phyloP scores from a whole-genome alignment of 139 green algal genomes.

The Tetradesmus lagerheimii region DNA sequence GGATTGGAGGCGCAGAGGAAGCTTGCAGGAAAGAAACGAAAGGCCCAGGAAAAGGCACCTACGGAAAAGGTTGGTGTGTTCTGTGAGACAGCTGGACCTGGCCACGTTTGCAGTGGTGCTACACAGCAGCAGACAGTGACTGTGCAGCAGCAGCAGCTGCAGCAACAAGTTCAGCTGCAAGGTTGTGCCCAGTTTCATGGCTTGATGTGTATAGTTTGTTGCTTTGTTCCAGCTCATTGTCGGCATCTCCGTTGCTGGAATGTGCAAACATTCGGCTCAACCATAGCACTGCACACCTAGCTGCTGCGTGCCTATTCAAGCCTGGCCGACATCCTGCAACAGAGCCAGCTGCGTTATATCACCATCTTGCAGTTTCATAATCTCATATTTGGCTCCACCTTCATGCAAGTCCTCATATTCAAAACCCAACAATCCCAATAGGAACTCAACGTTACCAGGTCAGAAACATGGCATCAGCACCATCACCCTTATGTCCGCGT shows the following conservation, averaged over 20 bases:
- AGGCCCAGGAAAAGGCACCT: slow-evolving; percentile 12
- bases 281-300: neutral
- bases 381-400: no score
- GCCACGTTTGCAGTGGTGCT: neutral
- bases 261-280: no score
- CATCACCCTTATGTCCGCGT: no score
- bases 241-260: neutral
- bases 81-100: no score
- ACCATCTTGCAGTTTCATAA: no score
- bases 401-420: no score
- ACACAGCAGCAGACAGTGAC: neutral
- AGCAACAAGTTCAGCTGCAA: no score
- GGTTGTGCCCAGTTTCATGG: neutral
- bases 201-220: neutral
- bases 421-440: no score
- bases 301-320: neutral
- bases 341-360: no score
- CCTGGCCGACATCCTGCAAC: neutral
- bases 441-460: no score
- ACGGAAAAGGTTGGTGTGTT: slow-evolving; percentile 17
- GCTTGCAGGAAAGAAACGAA: slow-evolving; percentile 10
- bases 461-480: no score
- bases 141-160: neutral
- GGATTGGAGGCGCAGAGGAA: neutral
- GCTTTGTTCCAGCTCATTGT: neutral